Base-by-base conservation (phyloP, 2,329 filamentous ascomycete species). In the Phyllosticta citrichinensis region DNA sequence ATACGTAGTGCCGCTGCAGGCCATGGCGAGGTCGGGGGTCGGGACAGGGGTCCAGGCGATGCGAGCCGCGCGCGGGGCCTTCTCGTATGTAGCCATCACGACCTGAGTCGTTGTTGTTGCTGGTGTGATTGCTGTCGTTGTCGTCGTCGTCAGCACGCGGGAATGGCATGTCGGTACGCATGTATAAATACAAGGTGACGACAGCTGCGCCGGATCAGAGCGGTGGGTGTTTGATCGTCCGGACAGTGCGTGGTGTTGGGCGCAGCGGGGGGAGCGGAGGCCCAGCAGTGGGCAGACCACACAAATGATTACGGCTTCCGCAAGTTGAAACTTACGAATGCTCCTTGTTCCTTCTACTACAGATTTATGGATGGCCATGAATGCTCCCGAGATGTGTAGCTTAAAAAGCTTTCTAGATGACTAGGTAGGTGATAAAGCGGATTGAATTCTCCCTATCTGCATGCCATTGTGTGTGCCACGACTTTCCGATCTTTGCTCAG, bases 171-270 rank as follows among this genome's bases (percentile, higher is more conserved):
- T 5, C 9, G 27, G 6, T 30, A 10, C 5, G 17, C 40, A n/a
- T 47, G 17, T n/a, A 14, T n/a, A n/a, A 47, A 14, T n/a, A 5
- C 11, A 11, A 40, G 12, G 35, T 40, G 12, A 40, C 22, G 17
- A 40, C n/a, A n/a, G 14, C n/a, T 47, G 22, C 14, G n/a, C 17
- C 40, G 40, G 40, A 47, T 47, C 40, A 47, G 14, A 47, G 40
- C 40, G 40, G 40, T n/a, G 40, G 58, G 35, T 57, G 59, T 61
- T 61, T 61, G 59, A 61, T 61, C 54, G 59, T 27, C 59, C 58
- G 52, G 58, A 56, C 52, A 35, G 24, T 52, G 52, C 55, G 54
- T 51, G 35, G 33, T 56, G 58, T 25, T 30, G 51, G 52, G 51
- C 52, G 52, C 35, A 55, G 58, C 27, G 24, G 22, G 24, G 25